Base-by-base conservation (phyloP, 371 early-diverging fungal species). In the Mucor lusitanicus region DNA sequence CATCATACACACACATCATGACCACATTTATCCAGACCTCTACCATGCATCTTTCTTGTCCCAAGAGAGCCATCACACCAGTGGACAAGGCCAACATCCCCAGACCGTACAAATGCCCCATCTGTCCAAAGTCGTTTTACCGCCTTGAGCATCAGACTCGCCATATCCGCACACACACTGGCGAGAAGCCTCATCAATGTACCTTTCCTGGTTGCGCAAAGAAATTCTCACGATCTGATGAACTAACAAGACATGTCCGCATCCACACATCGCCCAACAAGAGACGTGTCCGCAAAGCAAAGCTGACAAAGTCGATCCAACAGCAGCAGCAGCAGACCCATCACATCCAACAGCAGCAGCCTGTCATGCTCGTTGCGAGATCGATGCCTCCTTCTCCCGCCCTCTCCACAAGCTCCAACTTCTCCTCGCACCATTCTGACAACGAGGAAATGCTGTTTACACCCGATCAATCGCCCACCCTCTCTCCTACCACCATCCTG, bases 101-200 rank as follows among this genome's bases (percentile, higher is more conserved):
- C 33, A 82, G 89, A 68, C 87, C 89, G 40, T 89, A 88, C 79
- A 83, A 88, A 70, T 89, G 89, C 68, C 86, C 87, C 8, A 85
- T 87, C 75, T 89, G 89, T 69, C 83, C 87, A 53, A 89, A 87
- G 78, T 86, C 88, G 30, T 89, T 89, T 67, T 86, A 85, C 63
- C 86, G 93, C 35, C 82, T 91, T 23, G 93, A 92, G 75, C 93
- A 92, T 77, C 90, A 90, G 78, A 91, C 92, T 13, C 88, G 96
- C 55, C 96, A 96, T 76, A 90, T 93, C 72, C 88, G 94, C 69
- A 95, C 94, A 8, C 96, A 96, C 71, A 96, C 96, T 3, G 95
- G 95, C 32, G 97, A 96, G 75, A 93, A 91, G 63, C 95, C 97
- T 25, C 92, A 90, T 77, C 89, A 87, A 64, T 96, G 97, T 80